phyloP scores from a whole-genome alignment of 495 filamentous ascomycete species.

The Aspergillus carlsbadensis region DNA sequence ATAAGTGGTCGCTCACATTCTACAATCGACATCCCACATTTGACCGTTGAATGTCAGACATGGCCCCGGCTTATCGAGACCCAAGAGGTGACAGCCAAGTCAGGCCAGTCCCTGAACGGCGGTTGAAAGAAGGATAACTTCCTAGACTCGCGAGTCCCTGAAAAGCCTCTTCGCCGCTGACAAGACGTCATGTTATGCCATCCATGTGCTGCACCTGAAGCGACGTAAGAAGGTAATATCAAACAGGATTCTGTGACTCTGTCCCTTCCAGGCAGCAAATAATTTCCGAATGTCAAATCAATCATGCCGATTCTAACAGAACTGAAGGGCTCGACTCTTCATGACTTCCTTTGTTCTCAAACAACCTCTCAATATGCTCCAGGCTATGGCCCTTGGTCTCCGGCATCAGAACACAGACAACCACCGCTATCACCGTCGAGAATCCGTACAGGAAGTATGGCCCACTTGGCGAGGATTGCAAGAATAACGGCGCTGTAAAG shows the following conservation, averaged over 20 bases:
- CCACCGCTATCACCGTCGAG: conserved; percentile 13
- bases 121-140: too few species aligned
- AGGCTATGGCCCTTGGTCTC: conserved; percentile 19
- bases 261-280: background rate
- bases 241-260: too few species aligned
- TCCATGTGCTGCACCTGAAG: background rate
- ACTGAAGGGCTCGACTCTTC: background rate
- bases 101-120: too few species aligned
- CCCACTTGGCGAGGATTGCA: conserved; percentile 11
- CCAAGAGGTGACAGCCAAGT: too few species aligned
- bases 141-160: too few species aligned
- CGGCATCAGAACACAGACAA: conserved; percentile 17
- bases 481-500: conserved; percentile 15
- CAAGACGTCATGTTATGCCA: background rate
- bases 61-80: too few species aligned
- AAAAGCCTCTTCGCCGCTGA: too few species aligned
- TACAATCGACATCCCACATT: too few species aligned
- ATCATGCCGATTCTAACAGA: background rate
- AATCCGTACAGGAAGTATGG: conserved; percentile 17
- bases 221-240: background rate
- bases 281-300: background rate
- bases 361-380: conserved; percentile 16
- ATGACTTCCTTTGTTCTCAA: conserved; percentile 9
- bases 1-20: too few species aligned
- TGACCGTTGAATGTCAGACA: too few species aligned